Evolutionary conservation across 2,329 filamentous ascomycete species (phyloP), one percentile per base, ranked within the genome.

Genomic region (Pseudopithomyces chartarum): DNA sequence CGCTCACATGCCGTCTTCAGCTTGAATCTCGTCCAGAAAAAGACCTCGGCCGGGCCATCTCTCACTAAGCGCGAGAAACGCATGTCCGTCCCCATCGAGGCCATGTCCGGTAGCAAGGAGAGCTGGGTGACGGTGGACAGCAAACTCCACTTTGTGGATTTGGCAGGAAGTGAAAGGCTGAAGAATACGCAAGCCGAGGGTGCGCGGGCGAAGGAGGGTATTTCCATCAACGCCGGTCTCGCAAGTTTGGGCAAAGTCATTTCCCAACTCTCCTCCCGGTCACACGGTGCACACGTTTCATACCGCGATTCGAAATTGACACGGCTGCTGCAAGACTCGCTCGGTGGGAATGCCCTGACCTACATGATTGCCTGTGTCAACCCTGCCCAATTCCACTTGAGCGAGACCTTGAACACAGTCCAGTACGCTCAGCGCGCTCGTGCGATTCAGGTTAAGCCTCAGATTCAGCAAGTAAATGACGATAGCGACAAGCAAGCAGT

Each of bases 351-450:
- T 73, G 95, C 95, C 34, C 96, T 97, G 73, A 99, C 95, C 0
- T 99, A 98, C 79, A 98, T 99, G 95, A 95, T 99, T 78, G 95
- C 95, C 8, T 99, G 95, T 78, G 93, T 99, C 29, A 99, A 94
- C 1, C 94, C 93, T 0, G 92, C 94, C 13, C 93, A 97, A 73
- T 99, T 99, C 73, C 95, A 99, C 74, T 82, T 99, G 43, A 98
- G 93, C 78, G 95, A 99, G 78, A 98, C 96, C 0, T 81, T 99
- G 56, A 99, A 99, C 75, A 99, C 95, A 0, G 91, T 99, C 15
- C 75, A 97, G 75, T 99, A 99, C 77, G 95, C 95, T 6, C 95
- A 98, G 79, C 87, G 95, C 62, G 96, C 95, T 60, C 89, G 95
- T 62, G 92, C 93, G 1, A 99, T 99, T 58, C 95, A 99, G 80